phyloP scores from a whole-genome alignment of 352 stramenopile species.

The Globisporangium lucens region DNA sequence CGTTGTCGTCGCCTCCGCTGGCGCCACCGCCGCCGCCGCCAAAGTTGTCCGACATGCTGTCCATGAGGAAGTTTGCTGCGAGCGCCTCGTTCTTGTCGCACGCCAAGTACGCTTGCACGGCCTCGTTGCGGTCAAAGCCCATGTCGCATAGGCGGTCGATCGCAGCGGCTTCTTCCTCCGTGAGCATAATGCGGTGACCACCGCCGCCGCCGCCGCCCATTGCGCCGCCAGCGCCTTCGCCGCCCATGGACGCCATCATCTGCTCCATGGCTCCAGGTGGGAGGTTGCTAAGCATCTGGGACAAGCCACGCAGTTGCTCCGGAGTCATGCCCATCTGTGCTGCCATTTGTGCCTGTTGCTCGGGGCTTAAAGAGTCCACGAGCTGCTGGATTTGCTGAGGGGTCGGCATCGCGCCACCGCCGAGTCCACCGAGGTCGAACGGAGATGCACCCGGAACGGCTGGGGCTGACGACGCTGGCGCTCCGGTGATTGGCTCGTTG shows the following conservation, averaged over 20 bases:
- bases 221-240: constrained; percentile 26
- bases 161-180: constrained; percentile 72
- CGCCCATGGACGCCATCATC: constrained; percentile 83
- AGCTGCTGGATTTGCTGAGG: constrained; percentile 83
- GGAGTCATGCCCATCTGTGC: constrained; percentile 84
- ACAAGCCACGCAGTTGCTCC: constrained; percentile 81
- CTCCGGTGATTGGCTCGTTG: constrained; percentile 75
- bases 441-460: constrained; percentile 32
- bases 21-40: constrained; percentile 37
- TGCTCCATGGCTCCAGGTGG: constrained; percentile 81
- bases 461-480: constrained; percentile 32
- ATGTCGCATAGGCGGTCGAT: constrained; percentile 82
- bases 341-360: constrained; percentile 79
- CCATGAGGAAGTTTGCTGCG: constrained; percentile 98
- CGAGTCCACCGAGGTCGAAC: constrained; percentile 48
- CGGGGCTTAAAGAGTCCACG: constrained; percentile 68
- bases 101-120: constrained; percentile 96
- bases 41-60: constrained; percentile 79
- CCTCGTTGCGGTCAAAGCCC: constrained; percentile 89
- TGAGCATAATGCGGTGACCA: constrained; percentile 72
- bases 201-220: constrained; percentile 21
- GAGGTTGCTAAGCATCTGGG: constrained; percentile 85
- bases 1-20: constrained; percentile 61
- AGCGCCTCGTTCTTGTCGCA: constrained; percentile 99
- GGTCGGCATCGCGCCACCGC: constrained; percentile 56